Percentiles rank a stretch among this genome's conserved stretches.
phyloP scores from a whole-genome alignment of 371 early-diverging fungal species.

The Apophysomyces sp. region DNA sequence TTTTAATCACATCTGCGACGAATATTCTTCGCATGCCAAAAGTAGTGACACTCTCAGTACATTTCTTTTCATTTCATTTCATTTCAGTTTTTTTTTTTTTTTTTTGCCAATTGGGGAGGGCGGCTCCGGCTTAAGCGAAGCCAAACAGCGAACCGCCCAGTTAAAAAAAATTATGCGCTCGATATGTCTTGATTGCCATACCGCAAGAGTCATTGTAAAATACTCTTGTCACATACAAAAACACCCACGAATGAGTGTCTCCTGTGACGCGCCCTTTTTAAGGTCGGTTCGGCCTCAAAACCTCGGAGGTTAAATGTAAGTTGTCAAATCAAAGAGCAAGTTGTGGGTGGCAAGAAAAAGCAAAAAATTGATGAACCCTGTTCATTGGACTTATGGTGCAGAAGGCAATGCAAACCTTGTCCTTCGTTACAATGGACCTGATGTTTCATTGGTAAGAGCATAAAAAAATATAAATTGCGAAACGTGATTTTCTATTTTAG shows the following conservation, averaged over 20 bases:
- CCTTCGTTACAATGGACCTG: conserved; percentile 29
- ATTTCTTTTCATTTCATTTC: neutral
- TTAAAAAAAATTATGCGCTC: conserved; percentile 56
- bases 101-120: conserved; percentile 10
- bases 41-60: too few relatives aligned
- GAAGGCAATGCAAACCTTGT: conserved; percentile 55
- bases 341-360: conserved; percentile 1
- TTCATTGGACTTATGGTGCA: conserved; percentile 40
- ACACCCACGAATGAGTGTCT: conserved; percentile 7
- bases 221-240: conserved; percentile 39
- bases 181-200: conserved; percentile 63
- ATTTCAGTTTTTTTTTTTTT: neutral
- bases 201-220: conserved; percentile 39
- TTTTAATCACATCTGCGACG: neutral
- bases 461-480: neutral
- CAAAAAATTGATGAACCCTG: neutral
- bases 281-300: neutral
- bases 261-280: conserved; percentile 53
- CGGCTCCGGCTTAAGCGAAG: conserved; percentile 50
- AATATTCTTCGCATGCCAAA: neutral
- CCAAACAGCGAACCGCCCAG: conserved; percentile 31
- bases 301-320: neutral
- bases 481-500: conserved; percentile 6
- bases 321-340: neutral
- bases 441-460: conserved; percentile 25